Conservation (phyloP, 2,329 filamentous ascomycete species). For the Ceratocystis diversiconidia region DNA sequence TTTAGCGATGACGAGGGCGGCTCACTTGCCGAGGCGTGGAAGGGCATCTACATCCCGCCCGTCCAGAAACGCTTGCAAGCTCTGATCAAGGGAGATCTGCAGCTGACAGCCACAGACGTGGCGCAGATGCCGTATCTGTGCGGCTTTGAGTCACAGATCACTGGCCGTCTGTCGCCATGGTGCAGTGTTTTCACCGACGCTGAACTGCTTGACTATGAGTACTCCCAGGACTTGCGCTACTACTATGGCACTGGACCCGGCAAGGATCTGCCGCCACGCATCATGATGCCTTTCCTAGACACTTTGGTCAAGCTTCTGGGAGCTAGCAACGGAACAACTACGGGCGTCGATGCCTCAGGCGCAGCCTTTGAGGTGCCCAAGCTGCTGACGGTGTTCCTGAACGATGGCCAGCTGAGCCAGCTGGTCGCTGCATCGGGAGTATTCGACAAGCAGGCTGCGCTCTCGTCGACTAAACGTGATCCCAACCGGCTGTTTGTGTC, state of each 20-base stretch:
- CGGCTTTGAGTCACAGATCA: slow-evolving; percentile 56
- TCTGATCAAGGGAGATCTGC: slow-evolving; percentile 39
- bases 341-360: slow-evolving; percentile 34
- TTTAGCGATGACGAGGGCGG: slow-evolving; percentile 41
- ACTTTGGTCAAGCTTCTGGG: slow-evolving; percentile 38
- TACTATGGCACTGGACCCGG: slow-evolving; percentile 51
- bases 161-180: slow-evolving; percentile 45
- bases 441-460: slow-evolving; percentile 40
- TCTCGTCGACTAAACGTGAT: slow-evolving; percentile 35
- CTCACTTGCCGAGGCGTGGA: slow-evolving; percentile 34
- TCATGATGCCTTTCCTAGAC: slow-evolving; percentile 48
- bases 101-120: slow-evolving; percentile 39
- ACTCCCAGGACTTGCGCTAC: slow-evolving; percentile 53
- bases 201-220: slow-evolving; percentile 51
- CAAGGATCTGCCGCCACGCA: slow-evolving; percentile 36
- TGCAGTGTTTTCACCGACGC: slow-evolving; percentile 47
- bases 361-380: slow-evolving; percentile 37
- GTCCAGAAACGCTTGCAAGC: slow-evolving; percentile 40
- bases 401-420: slow-evolving; percentile 52
- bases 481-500: slow-evolving; percentile 38
- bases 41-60: slow-evolving; percentile 37
- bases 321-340: slow-evolving; percentile 33
- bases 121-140: slow-evolving; percentile 53
- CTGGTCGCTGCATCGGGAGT: slow-evolving; percentile 45
- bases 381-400: slow-evolving; percentile 47